A percentile compares a stretch with the other conserved stretches of the same genome.
phyloP scores from a whole-genome alignment of 2,329 filamentous ascomycete species.

The Dactylellina haptotyla region DNA sequence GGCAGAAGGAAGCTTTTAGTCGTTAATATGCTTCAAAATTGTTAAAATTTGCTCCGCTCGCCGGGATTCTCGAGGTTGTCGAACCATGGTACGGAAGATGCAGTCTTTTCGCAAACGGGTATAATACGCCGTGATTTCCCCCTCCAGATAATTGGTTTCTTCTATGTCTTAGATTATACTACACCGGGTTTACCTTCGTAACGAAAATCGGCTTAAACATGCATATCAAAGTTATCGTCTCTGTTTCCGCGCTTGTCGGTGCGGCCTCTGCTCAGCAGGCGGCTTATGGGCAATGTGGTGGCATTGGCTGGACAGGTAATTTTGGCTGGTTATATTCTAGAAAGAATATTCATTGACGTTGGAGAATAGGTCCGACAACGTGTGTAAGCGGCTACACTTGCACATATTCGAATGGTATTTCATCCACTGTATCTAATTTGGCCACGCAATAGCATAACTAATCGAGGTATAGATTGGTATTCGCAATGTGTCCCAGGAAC shows the following conservation, averaged over 20 bases:
- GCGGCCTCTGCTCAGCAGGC: conserved; percentile 32
- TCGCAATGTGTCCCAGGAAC: conserved; percentile 39
- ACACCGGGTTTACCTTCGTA: background rate
- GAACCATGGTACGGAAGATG: conserved; percentile 35
- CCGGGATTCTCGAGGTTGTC: background rate
- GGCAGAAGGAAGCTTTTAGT: background rate
- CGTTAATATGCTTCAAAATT: background rate
- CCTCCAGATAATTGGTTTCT: background rate
- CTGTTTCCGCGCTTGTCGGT: background rate
- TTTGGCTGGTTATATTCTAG: background rate
- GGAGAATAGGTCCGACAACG: conserved; percentile 18
- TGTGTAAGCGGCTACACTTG: conserved; percentile 42
- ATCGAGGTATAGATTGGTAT: conserved; percentile 25
- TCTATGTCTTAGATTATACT: background rate
- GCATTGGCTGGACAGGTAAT: conserved; percentile 45
- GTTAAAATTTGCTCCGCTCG: background rate
- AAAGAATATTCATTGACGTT: background rate
- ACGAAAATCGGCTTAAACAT: conserved; percentile 5
- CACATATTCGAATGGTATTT: conserved; percentile 39
- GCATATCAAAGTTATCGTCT: conserved; percentile 23
- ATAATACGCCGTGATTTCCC: conserved; percentile 18
- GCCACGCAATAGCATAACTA: background rate
- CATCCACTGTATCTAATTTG: background rate
- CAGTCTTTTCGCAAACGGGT: background rate
- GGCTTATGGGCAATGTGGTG: conserved; percentile 45